Evolutionary conservation across 305 asterid species (phyloP), one percentile per base, ranked within the genome.

Genomic region (Plantago coronopus): DNA sequence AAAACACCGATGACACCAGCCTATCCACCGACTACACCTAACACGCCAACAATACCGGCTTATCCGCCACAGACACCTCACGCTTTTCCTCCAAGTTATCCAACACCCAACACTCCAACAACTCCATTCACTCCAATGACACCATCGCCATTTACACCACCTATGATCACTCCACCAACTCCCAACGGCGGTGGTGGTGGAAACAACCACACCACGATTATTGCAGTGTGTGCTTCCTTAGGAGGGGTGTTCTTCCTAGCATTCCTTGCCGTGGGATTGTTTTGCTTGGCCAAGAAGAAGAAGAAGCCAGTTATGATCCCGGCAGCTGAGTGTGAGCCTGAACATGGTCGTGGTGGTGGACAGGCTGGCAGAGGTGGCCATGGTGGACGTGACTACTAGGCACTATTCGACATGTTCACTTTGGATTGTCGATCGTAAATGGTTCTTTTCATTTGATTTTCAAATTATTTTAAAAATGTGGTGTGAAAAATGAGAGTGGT

Each of bases 231-330:
- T 14, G 81, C 61, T 16, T 68, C 81, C 2, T 59, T 76, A 3
- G 81, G 81, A 27, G 76, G 78, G 21, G 25, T 73, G 15, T 66
- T 76, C 73, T 66, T 76, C 63, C 68, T 76, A 4, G 78, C 78
- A 51, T 72, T 76, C 38, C 70, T 76, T 0, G 81, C 76, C 43
- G 66, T 54, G 21, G 78, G 76, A 5, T 70, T 76, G 55, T 76
- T 76, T 48, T 76, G 78, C 57, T 47, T 72, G 21, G 78, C 77
- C 34, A 72, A 76, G 78, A 72, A 63, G 42, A 76, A 65, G 68
- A 69, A 76, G 73, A 76, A 69, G 42, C 77, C 72, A 1, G 46
- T 76, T 12, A 31, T 69, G 45, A 48, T 60, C 44, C 81, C 71
- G 10, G 72, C 71, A 0, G 71, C 59, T 0, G 70, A 40, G 0